Evolutionary conservation across 768 basidiomycete species (phyloP), one percentile per base, ranked within the genome.

Genomic region (Leccinum obscurum): DNA sequence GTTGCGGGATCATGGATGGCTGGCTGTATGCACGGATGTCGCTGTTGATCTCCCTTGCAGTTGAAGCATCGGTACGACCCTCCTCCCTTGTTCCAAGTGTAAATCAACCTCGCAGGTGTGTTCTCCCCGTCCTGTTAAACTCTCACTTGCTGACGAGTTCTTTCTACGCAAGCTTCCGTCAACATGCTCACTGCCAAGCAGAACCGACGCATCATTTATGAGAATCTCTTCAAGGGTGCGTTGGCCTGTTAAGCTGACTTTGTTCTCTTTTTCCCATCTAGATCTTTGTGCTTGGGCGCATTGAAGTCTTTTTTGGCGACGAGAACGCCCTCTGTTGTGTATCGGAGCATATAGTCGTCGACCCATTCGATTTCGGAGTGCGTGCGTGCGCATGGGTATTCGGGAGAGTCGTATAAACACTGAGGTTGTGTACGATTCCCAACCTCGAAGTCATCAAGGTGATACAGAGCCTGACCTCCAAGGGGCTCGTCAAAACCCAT

Each of bases 251-350:
- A 24, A 9, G 32, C 32, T 34, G 32, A 34, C 32, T 34, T 34
- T 34, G 10, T 34, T 35, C 34, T 35, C 13, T 35, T 35, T 35
- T 4, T 13, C 34, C 13, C 13, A 24, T 24, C 24, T 24, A 24
- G 24, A 24, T 24, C 24, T 24, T 24, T 3, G 24, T 26, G 26
- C 26, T 95, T 94, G 56, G 95, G 90, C 55, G 92, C 92, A 75
- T 98, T 98, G 83, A 83, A 98, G 80, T 99, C 95, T 82, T 99
- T 99, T 84, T 97, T 95, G 72, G 97, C 97, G 77, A 98, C 95
- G 69, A 98, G 81, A 63, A 98, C 96, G 73, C 96, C 96, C 90
- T 99, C 95, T 94, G 72, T 50, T 35, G 35, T 4, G 39, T 41
- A 41, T 41, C 11, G 15, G 37, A 39, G 37, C 26, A 26, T 26